phyloP scores from a whole-genome alignment of 192 early-diverging fungal genomes.

The Entomortierella parvispora region DNA sequence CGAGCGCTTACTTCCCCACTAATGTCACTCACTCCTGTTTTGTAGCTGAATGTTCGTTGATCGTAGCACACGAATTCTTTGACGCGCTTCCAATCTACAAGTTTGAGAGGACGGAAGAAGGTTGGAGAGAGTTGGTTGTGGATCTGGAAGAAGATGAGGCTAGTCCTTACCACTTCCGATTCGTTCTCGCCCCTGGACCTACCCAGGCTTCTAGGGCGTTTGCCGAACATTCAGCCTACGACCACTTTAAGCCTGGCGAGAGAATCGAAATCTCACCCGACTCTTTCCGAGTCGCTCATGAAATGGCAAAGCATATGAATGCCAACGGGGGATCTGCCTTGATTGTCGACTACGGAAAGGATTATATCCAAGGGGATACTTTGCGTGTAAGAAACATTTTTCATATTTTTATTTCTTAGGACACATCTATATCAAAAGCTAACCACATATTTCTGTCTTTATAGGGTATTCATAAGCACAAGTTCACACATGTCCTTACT shows the following conservation, averaged over 20 bases:
- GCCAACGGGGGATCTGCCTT: slow-evolving; percentile 76
- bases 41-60: slow-evolving; percentile 67
- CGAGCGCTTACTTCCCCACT: background rate
- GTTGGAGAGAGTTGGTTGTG: slow-evolving; percentile 92
- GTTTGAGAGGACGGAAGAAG: slow-evolving; percentile 78
- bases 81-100: slow-evolving; percentile 94
- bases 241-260: slow-evolving; percentile 75
- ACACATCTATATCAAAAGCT: background rate
- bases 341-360: slow-evolving; percentile 91
- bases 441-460: background rate
- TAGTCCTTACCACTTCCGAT: slow-evolving; percentile 81
- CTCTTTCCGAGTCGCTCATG: slow-evolving; percentile 67
- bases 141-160: slow-evolving; percentile 76
- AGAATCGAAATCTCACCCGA: slow-evolving; percentile 89
- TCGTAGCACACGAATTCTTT: slow-evolving; percentile 97
- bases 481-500: slow-evolving; percentile 80
- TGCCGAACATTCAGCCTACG: slow-evolving; percentile 53
- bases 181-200: slow-evolving; percentile 69
- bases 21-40: background rate
- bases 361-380: slow-evolving; percentile 78
- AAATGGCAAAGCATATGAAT: slow-evolving; percentile 77
- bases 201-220: slow-evolving; percentile 64
- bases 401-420: slow-evolving; percentile 3
- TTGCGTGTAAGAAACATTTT: slow-evolving; percentile 80
- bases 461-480: slow-evolving; percentile 86